Base-by-base conservation (phyloP, 2,329 filamentous ascomycete genomes). In the Xylariaceae sp. region DNA sequence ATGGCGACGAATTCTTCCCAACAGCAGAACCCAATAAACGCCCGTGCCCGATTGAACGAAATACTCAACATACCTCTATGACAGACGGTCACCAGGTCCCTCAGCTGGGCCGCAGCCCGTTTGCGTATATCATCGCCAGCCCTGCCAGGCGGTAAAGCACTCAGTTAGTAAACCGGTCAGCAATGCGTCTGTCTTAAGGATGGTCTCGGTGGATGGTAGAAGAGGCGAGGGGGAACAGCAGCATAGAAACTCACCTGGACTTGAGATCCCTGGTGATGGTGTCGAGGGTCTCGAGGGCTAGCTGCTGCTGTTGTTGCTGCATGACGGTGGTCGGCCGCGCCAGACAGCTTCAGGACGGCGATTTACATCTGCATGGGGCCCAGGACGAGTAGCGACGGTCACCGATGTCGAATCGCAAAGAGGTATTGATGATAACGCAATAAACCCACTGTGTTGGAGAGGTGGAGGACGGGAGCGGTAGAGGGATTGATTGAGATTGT, bases 221-320 rank as follows among this genome's bases (percentile, higher is more conserved):
- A 8, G 5, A 15, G 23, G 30, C 23, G 23, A 30, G 23, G 13
- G 9, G 4, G 49, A 17, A 45, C 5, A 45, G 23, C 17, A 15
- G 23, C 13, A 15, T 47, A 18, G 51, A 34, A 50, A 58, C 63
- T 59, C 68, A 85, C 82, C 80, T 81, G 61, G 82, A 83, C 66
- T 78, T 80, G 39, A 85, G 75, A 63, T 83, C 82, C 63, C 80
- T 79, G 11, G 79, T 77, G 62, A 84, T 77, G 57, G 76, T 74
- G 58, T 85, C 82, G 56, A 84, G 78, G 65, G 77, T 78, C 72
- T 82, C 80, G 59, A 84, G 75, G 66, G 82, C 80, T 70, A 82
- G 74, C 68, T 80, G 77, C 66, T 80, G 67, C 49, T 51, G 49
- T 69, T 80, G 77, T 68, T 81, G 67, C 70, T 73, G 71, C 71